Conservation (phyloP, 495 filamentous ascomycete genomes). For the Talaromyces proteolyticus region DNA sequence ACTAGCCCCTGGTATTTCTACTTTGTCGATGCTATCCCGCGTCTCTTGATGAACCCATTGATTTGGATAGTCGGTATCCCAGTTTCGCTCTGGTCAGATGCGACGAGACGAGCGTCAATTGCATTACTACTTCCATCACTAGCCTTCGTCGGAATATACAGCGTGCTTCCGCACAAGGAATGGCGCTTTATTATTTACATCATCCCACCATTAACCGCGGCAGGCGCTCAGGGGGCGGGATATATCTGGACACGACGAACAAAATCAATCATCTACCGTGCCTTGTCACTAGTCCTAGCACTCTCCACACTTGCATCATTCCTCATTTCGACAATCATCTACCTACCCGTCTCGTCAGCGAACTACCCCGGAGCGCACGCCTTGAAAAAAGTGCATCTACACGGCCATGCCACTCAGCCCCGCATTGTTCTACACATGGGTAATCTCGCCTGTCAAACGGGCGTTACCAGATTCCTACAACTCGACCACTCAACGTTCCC, state of each 20-base stretch:
- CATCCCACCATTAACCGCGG: constrained; percentile 73
- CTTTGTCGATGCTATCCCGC: constrained; percentile 73
- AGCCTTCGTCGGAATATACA: constrained; percentile 73
- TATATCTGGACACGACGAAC: constrained; percentile 65
- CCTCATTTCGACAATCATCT: constrained; percentile 52
- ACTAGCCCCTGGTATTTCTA: constrained; percentile 81
- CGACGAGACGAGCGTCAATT: constrained; percentile 36
- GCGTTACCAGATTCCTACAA: constrained; percentile 81
- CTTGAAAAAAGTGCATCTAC: constrained; percentile 44
- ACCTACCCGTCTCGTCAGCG: constrained; percentile 62
- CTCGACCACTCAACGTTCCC: neutral
- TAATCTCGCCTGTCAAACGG: constrained; percentile 88
- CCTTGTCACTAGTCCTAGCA: constrained; percentile 50
- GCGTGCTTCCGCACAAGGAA: constrained; percentile 88
- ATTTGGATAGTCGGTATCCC: constrained; percentile 59
- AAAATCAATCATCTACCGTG: constrained; percentile 51
- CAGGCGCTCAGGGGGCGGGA: constrained; percentile 65
- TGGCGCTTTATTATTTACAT: constrained; percentile 91
- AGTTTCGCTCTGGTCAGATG: constrained; percentile 48
- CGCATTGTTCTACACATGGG: constrained; percentile 64
- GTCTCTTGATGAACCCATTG: constrained; percentile 76
- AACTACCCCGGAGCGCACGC: constrained; percentile 89
- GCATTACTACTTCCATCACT: constrained; percentile 61
- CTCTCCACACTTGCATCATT: constrained; percentile 55
- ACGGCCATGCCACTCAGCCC: constrained; percentile 19